Base-by-base conservation (phyloP, 306 rosid genomes). In the Potentilla sterilis region DNA sequence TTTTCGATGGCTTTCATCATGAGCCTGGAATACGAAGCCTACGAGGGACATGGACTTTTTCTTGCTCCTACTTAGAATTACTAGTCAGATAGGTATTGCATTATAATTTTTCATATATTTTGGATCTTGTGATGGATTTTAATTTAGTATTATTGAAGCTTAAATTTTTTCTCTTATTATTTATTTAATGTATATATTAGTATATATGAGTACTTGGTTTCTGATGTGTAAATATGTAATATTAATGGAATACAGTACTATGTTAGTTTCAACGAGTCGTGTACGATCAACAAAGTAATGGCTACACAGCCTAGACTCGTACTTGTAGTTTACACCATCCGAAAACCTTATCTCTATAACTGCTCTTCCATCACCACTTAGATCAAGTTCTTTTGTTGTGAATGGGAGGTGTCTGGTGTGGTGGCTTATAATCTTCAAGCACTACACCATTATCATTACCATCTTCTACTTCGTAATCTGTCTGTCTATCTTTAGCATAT, bases 371-470 rank as follows among this genome's bases (percentile, higher is more conserved):
- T 9, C 63, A 22, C 35, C 40, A 32, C 11, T 14, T 46, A 24
- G 9, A 4, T 75, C 55, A 80, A 61, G 24, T 69, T 40, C 38
- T 52, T 69, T 9, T 58, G 11, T 80, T 80, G 61, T 80, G 83
- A 75, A 83, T 72, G 7, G 83, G 86, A 0, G 86, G 86, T 40
- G 81, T 76, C 41, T 62, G 81, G 68, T 76, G 83, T 57, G 86
- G 86, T 5, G 67, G 73, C 32, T 35, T 70, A 67, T 83, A 83
- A 79, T 83, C 83, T 47, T 63, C 52, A 32, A 42, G 51, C 15
- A 22, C 67, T 15, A 54, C 75, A 19, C n/a, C 46, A 46, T 46
- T 21, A 10, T 32, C 54, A 19, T 57, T 28, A 28, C 28, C 71
- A 9, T 72, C 72, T 48, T 54, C 22, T 54, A 74, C 47, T 15